Evolutionary conservation across 83 land plant genomes (phyloP).

Genomic region (Isoetes engelmannii): DNA sequence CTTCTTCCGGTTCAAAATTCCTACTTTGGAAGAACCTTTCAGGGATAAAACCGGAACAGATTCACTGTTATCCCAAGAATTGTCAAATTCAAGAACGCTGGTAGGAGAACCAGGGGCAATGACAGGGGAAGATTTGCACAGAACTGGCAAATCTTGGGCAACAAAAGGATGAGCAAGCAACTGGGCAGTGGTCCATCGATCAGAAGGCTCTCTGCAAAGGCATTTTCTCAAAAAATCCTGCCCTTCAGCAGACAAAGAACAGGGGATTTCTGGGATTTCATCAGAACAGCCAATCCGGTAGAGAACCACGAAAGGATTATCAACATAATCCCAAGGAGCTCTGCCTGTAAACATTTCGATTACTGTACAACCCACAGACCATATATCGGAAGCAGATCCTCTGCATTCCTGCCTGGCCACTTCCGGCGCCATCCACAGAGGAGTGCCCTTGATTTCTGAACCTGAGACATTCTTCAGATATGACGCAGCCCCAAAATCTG

Average conservation of each 20-base stretch:
- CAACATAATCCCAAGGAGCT: conserved; percentile 46
- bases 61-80: too few species aligned
- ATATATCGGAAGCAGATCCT: conserved; percentile 59
- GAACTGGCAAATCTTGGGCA: neutral
- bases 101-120: too few species aligned
- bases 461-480: too few species aligned
- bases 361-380: conserved; percentile 91
- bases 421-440: conserved; percentile 96
- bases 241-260: conserved; percentile 23
- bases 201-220: conserved; percentile 32
- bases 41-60: too few species aligned
- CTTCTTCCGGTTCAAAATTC: neutral
- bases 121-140: too few species aligned
- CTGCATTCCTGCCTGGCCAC: conserved; percentile 45
- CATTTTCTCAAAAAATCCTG: conserved; percentile 51
- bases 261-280: conserved; percentile 44
- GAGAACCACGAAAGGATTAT: conserved; percentile 21
- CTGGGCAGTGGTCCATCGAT: conserved; percentile 43
- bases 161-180: conserved; percentile 50
- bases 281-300: conserved; percentile 32
- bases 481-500: conserved; percentile 20
- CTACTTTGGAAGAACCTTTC: neutral
- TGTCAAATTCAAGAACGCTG: too few species aligned
- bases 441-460: conserved; percentile 50
- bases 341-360: conserved; percentile 78